phyloP scores from a whole-genome alignment of 2,329 filamentous ascomycete genomes.

The Neofusicoccum kwambonambiense region DNA sequence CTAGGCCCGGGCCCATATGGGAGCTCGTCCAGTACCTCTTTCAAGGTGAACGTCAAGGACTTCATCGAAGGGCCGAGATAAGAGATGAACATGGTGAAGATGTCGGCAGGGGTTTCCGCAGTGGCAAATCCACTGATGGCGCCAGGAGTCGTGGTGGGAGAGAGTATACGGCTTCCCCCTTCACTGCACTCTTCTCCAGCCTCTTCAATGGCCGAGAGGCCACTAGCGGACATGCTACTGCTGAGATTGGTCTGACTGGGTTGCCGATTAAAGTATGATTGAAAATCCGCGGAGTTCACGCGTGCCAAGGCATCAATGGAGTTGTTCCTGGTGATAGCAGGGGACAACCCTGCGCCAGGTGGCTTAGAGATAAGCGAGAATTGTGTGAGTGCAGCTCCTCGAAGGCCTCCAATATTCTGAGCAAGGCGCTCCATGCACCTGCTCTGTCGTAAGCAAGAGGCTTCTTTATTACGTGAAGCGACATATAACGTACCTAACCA shows the following conservation, averaged over 20 bases:
- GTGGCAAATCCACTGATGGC: constrained; percentile 27
- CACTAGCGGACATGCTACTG: constrained; percentile 26
- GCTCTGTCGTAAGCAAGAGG: not conserved
- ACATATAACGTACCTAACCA: constrained; percentile 58
- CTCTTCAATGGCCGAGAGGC: constrained; percentile 44
- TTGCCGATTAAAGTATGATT: not conserved
- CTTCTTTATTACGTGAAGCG: not conserved
- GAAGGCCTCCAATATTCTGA: constrained; percentile 84
- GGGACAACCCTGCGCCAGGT: not conserved
- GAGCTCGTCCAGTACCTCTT: constrained; percentile 82
- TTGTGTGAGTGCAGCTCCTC: constrained; percentile 86
- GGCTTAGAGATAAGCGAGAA: constrained; percentile 75
- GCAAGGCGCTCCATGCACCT: constrained; percentile 75
- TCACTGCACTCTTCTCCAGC: constrained; percentile 11
- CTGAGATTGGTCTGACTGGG: constrained; percentile 22
- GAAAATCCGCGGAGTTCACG: constrained; percentile 4
- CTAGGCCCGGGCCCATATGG: constrained; percentile 71
- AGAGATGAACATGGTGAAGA: constrained; percentile 87
- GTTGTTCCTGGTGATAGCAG: not conserved
- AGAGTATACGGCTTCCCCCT: not conserved
- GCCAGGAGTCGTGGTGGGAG: not conserved
- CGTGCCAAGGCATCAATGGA: not conserved
- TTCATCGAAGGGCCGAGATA: constrained; percentile 93
- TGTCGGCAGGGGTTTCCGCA: constrained; percentile 65
- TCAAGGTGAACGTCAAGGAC: constrained; percentile 86